A percentile compares a stretch with the other conserved stretches of the same genome.
phyloP scores from a whole-genome alignment of 2,329 filamentous ascomycete genomes.

The Plenodomus lindquistii region DNA sequence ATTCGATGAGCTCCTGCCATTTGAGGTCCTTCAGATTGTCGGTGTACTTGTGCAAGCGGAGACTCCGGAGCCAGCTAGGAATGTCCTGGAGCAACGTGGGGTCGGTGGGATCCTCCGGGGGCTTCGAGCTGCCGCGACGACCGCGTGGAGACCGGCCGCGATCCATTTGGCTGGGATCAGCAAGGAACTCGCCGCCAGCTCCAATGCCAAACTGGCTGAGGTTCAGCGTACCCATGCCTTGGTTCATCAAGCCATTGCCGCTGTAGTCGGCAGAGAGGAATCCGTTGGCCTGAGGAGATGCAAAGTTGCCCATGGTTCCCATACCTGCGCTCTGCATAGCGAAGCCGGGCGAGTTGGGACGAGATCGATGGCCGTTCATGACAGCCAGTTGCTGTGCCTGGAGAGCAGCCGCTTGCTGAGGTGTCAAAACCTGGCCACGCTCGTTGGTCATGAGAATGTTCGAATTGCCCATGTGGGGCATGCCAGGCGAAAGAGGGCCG shows the following conservation, averaged over 20 bases:
- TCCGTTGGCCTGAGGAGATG: conserved; percentile 90
- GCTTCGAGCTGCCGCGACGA: conserved; percentile 91
- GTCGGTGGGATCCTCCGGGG: conserved; percentile 96
- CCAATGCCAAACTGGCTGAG: conserved; percentile 69
- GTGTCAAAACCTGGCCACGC: conserved; percentile 80
- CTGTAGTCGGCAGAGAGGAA: conserved; percentile 89
- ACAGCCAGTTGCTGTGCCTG: conserved; percentile 80
- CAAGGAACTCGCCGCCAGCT: conserved; percentile 68
- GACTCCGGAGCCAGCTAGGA: conserved; percentile 90
- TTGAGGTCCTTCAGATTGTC: conserved; percentile 97
- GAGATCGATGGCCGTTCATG: conserved; percentile 79
- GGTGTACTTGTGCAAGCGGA: conserved; percentile 97
- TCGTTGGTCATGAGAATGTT: conserved; percentile 96
- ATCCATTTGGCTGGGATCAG: conserved; percentile 73
- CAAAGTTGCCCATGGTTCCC: conserved; percentile 67
- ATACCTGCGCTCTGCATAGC: conserved; percentile 69
- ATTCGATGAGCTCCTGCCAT: conserved; percentile 88
- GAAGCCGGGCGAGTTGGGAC: conserved; percentile 86
- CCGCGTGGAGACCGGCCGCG: conserved; percentile 91
- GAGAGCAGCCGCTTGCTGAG: conserved; percentile 55
- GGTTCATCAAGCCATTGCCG: conserved; percentile 65
- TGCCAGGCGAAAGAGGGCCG: conserved; percentile 67
- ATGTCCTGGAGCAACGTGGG: conserved; percentile 89
- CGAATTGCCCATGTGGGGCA: conserved; percentile 64
- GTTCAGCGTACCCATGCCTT: conserved; percentile 71